Evolutionary conservation across 306 rosid genomes (phyloP).

Genomic region (Mimosa bimucronata): DNA sequence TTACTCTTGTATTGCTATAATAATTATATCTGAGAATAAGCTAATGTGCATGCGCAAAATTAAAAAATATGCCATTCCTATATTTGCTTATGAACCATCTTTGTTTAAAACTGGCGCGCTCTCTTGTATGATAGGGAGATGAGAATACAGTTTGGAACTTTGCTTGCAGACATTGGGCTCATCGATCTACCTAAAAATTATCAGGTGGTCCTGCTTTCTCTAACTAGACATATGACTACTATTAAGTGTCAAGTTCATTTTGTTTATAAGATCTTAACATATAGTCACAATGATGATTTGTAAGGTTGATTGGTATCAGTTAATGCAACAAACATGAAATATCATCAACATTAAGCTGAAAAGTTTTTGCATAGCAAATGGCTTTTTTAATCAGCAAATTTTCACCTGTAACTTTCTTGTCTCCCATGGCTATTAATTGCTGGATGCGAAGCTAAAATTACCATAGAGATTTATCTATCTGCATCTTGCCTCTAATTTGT

Average conservation of each 20-base stretch:
- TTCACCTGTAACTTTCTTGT: not conserved
- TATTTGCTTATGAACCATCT: not conserved
- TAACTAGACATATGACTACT: constrained; percentile 19
- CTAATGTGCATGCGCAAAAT: constrained; percentile 13
- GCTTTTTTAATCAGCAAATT: not conserved
- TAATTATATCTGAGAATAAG: not conserved
- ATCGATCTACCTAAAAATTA: constrained; percentile 65
- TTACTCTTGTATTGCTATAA: not conserved
- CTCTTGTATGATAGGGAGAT: constrained; percentile 68
- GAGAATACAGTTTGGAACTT: constrained; percentile 92
- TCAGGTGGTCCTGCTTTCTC: constrained; percentile 53
- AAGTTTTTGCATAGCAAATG: not conserved
- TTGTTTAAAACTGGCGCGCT: constrained; percentile 13
- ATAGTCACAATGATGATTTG: not conserved
- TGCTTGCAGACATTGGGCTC: constrained; percentile 92
- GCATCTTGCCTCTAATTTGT: constrained; percentile 29
- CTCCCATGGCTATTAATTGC: constrained; percentile 1
- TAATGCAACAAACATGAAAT: not conserved
- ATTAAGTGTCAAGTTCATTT: constrained; percentile 14
- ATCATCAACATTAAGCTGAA: not conserved
- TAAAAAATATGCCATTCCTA: constrained; percentile 10
- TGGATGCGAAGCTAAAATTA: not conserved
- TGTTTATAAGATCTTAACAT: constrained; percentile 4
- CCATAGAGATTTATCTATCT: constrained; percentile 9
- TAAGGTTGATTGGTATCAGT: constrained; percentile 7